phyloP scores from a whole-genome alignment of 1,284 basidiomycete species.

The Trametes hirsuta region DNA sequence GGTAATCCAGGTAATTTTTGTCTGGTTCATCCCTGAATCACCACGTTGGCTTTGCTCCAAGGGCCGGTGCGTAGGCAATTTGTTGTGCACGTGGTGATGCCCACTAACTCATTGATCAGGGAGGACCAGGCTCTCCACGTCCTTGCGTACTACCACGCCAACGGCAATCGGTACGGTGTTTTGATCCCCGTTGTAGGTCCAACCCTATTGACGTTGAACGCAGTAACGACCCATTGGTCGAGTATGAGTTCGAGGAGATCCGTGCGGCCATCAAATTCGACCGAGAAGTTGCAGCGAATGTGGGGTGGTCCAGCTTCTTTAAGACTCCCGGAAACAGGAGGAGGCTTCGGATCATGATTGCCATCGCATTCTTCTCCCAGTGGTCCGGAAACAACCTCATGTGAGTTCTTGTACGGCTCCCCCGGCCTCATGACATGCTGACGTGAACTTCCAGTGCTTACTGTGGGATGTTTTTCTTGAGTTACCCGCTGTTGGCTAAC shows the following conservation, averaged over 20 bases:
- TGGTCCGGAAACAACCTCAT: slow-evolving; percentile 70
- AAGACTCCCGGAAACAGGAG: slow-evolving; percentile 56
- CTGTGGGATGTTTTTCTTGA: slow-evolving; percentile 24
- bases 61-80: slow-evolving; percentile 40
- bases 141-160: slow-evolving; percentile 58
- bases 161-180: slow-evolving; percentile 48
- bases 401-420: slow-evolving; percentile 27
- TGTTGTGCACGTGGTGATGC: not conserved
- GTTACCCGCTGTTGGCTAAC: not conserved
- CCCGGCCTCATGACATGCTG: not conserved
- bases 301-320: slow-evolving; percentile 54
- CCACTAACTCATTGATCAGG: not conserved
- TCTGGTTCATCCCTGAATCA: slow-evolving; percentile 62
- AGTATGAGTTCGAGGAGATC: slow-evolving; percentile 66
- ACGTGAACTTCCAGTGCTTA: slow-evolving; percentile 29
- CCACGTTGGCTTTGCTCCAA: slow-evolving; percentile 63
- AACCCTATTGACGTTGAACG: not conserved
- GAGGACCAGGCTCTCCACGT: slow-evolving; percentile 49
- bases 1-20: slow-evolving; percentile 52
- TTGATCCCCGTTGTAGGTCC: not conserved
- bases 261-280: slow-evolving; percentile 56
- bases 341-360: slow-evolving; percentile 57
- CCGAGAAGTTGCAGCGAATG: slow-evolving; percentile 41
- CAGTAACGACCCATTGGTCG: slow-evolving; percentile 58
- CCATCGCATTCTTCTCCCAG: slow-evolving; percentile 65